phyloP scores from a whole-genome alignment of 148 eudicot species.

The Chenopodium quinoa region DNA sequence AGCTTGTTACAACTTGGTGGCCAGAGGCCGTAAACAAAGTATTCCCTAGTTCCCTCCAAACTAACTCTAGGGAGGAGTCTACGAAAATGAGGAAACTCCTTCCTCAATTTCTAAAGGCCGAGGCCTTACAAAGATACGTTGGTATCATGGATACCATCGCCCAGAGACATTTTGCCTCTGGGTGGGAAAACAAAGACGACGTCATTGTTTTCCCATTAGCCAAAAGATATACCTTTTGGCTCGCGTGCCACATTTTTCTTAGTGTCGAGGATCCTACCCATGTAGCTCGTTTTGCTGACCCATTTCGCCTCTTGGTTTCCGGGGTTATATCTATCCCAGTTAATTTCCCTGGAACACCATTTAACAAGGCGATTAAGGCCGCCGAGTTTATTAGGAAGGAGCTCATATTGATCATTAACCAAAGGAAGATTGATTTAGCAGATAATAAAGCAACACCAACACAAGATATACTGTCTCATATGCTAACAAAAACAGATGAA shows the following conservation, averaged over 20 bases:
- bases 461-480: constrained; percentile 34
- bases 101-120: constrained; percentile 60
- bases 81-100: constrained; percentile 66
- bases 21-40: constrained; percentile 37
- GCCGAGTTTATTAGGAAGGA: constrained; percentile 30
- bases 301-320: constrained; percentile 24
- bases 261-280: constrained; percentile 32
- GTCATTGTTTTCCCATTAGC: constrained; percentile 52
- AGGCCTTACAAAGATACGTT: constrained; percentile 53
- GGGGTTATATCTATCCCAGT: constrained; percentile 39
- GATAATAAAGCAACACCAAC: constrained; percentile 19
- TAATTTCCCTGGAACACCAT: constrained; percentile 44
- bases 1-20: constrained; percentile 51
- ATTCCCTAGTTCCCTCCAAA: constrained; percentile 34
- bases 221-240: constrained; percentile 27
- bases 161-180: constrained; percentile 39
- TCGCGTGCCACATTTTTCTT: constrained; percentile 29
- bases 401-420: constrained; percentile 28
- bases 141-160: constrained; percentile 61
- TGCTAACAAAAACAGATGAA: constrained; percentile 27
- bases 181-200: constrained; percentile 31
- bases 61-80: constrained; percentile 54
- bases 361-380: constrained; percentile 38
- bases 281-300: constrained; percentile 28
- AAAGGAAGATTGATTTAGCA: constrained; percentile 31